Evolutionary conservation across 2,329 filamentous ascomycete species (phyloP).

Genomic region (Fusarium penzigii): DNA sequence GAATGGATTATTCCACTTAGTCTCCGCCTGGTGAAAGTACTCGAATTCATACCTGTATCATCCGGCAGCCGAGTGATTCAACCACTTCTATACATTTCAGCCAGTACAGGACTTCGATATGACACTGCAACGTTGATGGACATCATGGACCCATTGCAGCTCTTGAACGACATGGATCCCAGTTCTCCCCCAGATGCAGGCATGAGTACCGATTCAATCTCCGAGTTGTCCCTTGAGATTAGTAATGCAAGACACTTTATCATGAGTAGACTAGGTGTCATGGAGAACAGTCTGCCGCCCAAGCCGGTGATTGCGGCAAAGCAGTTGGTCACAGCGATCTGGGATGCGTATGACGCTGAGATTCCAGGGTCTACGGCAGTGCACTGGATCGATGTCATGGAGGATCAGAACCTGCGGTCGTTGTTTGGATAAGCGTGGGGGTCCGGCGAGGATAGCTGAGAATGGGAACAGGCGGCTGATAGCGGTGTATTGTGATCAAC

Average conservation of each 20-base stretch:
- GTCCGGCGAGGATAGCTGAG: neutral
- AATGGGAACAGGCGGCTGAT: neutral
- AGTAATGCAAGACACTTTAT: slow-evolving; percentile 42
- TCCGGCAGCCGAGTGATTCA: slow-evolving; percentile 41
- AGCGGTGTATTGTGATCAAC: neutral
- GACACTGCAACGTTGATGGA: slow-evolving; percentile 20
- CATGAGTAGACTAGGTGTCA: slow-evolving; percentile 38
- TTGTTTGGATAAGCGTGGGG: slow-evolving; percentile 32
- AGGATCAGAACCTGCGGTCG: slow-evolving; percentile 33
- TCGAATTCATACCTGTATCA: slow-evolving; percentile 36
- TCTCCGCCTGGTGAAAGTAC: slow-evolving; percentile 33
- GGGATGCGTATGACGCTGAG: slow-evolving; percentile 43
- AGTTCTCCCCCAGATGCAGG: slow-evolving; percentile 10
- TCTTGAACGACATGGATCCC: slow-evolving; percentile 7
- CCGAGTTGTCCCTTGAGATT: slow-evolving; percentile 35
- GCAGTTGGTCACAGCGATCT: slow-evolving; percentile 42
- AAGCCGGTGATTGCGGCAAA: slow-evolving; percentile 45
- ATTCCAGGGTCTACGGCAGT: slow-evolving; percentile 32
- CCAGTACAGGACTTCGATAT: slow-evolving; percentile 36
- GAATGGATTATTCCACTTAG: slow-evolving; percentile 39
- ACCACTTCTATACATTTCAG: slow-evolving; percentile 39
- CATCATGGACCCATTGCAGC: slow-evolving; percentile 14
- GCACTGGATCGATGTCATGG: slow-evolving; percentile 48
- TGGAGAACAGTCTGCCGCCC: slow-evolving; percentile 42
- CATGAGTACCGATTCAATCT: slow-evolving; percentile 12